Conservation (phyloP, 176 grass and related monocot genomes). For the Luzula sylvatica region DNA sequence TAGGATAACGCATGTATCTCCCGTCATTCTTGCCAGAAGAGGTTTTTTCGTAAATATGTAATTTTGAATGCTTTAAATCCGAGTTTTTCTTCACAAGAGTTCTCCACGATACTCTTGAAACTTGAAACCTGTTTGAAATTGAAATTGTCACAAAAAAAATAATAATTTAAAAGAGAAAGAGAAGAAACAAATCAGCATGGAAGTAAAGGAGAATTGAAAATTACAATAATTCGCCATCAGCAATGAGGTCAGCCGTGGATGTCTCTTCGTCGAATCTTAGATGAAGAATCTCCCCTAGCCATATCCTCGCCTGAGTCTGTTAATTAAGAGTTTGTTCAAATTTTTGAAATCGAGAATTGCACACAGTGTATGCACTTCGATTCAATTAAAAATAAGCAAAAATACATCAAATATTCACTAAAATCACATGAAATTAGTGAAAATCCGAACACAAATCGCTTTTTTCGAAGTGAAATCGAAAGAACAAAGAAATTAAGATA, state of each 20-base stretch:
- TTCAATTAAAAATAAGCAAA: no score
- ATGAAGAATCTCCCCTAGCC: constrained; percentile 87
- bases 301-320: constrained; percentile 78
- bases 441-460: no score
- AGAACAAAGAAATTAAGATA: not conserved
- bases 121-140: constrained; percentile 48
- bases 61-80: constrained; percentile 64
- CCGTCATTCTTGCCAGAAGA: constrained; percentile 54
- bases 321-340: not conserved
- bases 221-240: constrained; percentile 88
- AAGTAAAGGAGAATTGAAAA: not conserved
- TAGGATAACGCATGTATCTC: constrained; percentile 64
- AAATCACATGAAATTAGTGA: no score
- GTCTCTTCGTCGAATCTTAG: constrained; percentile 56
- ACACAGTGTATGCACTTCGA: no score
- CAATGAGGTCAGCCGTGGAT: constrained; percentile 62
- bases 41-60: constrained; percentile 56
- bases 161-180: not conserved
- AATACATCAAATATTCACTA: no score
- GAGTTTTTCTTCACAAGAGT: constrained; percentile 56
- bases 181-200: not conserved
- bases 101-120: constrained; percentile 86
- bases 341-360: no score
- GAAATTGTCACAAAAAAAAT: constrained; percentile 1
- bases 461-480: no score